Percentiles rank a stretch among this genome's conserved stretches.
Conservation (phyloP, 2,329 filamentous ascomycete genomes). For the Allantophomopsis lycopodina region DNA sequence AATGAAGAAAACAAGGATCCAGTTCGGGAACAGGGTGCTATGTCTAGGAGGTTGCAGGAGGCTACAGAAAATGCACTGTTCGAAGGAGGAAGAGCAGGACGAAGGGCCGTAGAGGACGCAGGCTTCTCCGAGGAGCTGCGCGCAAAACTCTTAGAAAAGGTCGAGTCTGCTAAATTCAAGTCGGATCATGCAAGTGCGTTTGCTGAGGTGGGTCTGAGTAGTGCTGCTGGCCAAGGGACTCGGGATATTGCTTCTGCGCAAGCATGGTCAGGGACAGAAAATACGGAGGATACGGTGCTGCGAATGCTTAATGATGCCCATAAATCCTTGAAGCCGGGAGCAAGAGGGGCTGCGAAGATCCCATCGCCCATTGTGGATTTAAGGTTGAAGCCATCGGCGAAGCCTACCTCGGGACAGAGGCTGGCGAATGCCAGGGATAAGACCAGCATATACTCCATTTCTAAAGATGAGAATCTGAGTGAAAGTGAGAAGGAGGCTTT, state of each 20-base stretch:
- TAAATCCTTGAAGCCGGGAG: constrained; percentile 46
- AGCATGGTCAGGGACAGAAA: constrained; percentile 71
- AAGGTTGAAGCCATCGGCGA: constrained; percentile 27
- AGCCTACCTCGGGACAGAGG: constrained; percentile 28
- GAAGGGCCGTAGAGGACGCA: constrained; percentile 43
- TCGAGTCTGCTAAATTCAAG: constrained; percentile 39
- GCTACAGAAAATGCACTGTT: constrained; percentile 49
- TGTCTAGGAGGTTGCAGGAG: constrained; percentile 43
- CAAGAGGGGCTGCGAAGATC: constrained; percentile 31
- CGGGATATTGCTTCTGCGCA: constrained; percentile 51
- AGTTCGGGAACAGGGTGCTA: constrained; percentile 15
- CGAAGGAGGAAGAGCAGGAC: constrained; percentile 43
- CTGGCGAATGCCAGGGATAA: constrained; percentile 41
- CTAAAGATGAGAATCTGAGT: constrained; percentile 38
- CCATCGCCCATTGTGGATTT: constrained; percentile 34
- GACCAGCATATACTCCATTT: constrained; percentile 38
- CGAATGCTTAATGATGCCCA: constrained; percentile 75
- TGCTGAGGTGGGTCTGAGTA: constrained; percentile 30
- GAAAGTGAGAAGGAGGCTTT: constrained; percentile 62
- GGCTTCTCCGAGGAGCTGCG: constrained; percentile 53
- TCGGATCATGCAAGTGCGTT: constrained; percentile 34
- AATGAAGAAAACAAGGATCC: constrained; percentile 4
- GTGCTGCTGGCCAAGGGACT: constrained; percentile 53
- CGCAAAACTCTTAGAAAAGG: constrained; percentile 37
- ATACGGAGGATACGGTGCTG: constrained; percentile 58